Conservation (phyloP, 2,329 filamentous ascomycete genomes). For the Aspergillus fumigatiaffinis region DNA sequence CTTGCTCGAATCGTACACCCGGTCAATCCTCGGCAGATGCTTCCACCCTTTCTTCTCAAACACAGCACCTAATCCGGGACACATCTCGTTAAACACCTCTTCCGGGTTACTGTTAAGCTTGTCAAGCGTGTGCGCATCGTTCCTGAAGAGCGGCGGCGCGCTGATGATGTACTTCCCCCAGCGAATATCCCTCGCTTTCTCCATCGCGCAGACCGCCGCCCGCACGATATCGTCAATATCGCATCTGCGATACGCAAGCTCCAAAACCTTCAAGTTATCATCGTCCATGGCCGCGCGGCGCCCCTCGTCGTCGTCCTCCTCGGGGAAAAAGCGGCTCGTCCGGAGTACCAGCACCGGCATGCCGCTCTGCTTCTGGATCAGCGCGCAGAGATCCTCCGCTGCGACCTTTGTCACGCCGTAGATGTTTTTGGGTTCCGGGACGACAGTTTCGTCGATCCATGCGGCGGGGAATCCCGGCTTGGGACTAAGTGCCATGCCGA, state of each 20-base stretch:
- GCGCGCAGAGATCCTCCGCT: slow-evolving; percentile 8
- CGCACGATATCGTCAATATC: slow-evolving; percentile 11
- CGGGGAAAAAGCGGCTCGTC: slow-evolving; percentile 7
- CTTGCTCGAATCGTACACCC: slow-evolving; percentile 11
- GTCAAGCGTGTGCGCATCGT: too few relatives aligned
- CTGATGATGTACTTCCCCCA: too few relatives aligned
- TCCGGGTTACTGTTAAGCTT: too few relatives aligned
- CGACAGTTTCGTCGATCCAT: slow-evolving; percentile 9
- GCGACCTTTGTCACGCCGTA: slow-evolving; percentile 10
- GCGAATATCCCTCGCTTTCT: neutral
- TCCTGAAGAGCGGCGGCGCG: too few relatives aligned
- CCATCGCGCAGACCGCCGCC: slow-evolving; percentile 4
- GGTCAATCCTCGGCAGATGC: slow-evolving; percentile 7
- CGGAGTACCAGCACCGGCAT: slow-evolving; percentile 1
- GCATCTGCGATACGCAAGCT: slow-evolving; percentile 8
- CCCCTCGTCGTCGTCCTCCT: slow-evolving; percentile 9
- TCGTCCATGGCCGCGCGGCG: slow-evolving; percentile 8
- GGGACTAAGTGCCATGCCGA: slow-evolving; percentile 9
- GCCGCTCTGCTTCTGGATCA: slow-evolving; percentile 7
- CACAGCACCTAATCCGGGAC: slow-evolving; percentile 2
- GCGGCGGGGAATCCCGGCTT: slow-evolving; percentile 9
- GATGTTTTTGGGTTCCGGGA: slow-evolving; percentile 8
- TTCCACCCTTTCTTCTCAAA: slow-evolving; percentile 9
- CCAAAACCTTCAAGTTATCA: slow-evolving; percentile 9
- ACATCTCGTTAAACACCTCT: too few relatives aligned